Evolutionary conservation across 2,329 filamentous ascomycete genomes (phyloP), one percentile per base, ranked within the genome.

Genomic region (Aquanectria penicillioides): DNA sequence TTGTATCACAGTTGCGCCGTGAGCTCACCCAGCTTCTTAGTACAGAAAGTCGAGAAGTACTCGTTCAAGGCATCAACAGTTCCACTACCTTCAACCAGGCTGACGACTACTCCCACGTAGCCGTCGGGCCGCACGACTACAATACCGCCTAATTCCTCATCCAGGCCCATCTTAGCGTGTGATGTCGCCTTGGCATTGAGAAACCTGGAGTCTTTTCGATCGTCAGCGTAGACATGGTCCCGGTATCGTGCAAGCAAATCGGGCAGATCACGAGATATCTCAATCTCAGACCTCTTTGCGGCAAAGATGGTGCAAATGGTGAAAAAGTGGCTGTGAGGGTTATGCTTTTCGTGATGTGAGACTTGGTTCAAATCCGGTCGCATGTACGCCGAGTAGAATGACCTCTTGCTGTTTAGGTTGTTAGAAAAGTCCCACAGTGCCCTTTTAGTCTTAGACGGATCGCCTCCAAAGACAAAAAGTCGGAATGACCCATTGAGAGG

Each of bases 401-500:
- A 94, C 36, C 78, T 79, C 68, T 88, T 86, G 69, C 83, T 85
- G 47, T 81, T 78, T 40, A 97, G 78, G 66, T 88, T 82, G 33
- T 80, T 75, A 6, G 88, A 87, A 43, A 97, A 85, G 71, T 96
- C 92, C 15, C 79, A 72, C 18, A 97, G 80, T 0, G 93, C 91
- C 43, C 77, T 76, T 36, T 81, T 80, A 11, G 87, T 89, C 41
- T 81, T 80, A 12, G 78, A 71, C 8, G 87, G 87, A 36, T 83
- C 81, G 55, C 94, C 94, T n/a, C 86, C 93, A 73, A 96, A 97
- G 62, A 97, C 76, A 73, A 93, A 96, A 60, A 97, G 83, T 54
- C 93, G 86, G 82, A 94, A 97, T 2, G 93, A 89, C 37, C 93
- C 93, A 75, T 97, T 97, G 58, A 94, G 81, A 0, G 93, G 93